Base-by-base conservation (phyloP, 495 filamentous ascomycete genomes). In the Aspergillus cavernicola region DNA sequence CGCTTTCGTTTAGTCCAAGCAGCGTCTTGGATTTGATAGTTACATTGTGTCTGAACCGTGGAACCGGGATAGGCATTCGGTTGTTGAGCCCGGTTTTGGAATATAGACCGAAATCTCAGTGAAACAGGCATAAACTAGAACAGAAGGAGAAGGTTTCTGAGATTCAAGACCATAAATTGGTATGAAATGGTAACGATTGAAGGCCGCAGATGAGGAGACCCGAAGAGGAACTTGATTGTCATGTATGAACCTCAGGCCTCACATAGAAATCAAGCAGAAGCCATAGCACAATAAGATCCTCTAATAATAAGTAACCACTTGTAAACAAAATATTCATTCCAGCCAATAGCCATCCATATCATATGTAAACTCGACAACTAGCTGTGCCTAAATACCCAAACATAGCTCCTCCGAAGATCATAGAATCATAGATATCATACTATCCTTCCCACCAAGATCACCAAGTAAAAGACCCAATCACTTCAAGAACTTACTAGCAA, bases 401-500 rank as follows among this genome's bases (percentile, higher is more conserved):
- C n/a, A n/a, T n/a, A n/a, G n/a, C n/a, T n/a, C n/a, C n/a, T n/a
- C n/a, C n/a, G n/a, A n/a, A n/a, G n/a, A n/a, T n/a, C n/a, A n/a
- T n/a, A 6, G 15, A 38, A 38, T 18, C n/a, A 38, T 38, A 16
- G 35, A 38, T 26, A 24, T n/a, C 19, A 38, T 16, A 16, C 3
- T 6, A 38, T 38, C 10, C n/a, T n/a, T n/a, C n/a, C n/a, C n/a
- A n/a, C n/a, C n/a, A n/a, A n/a, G n/a, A n/a, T n/a, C n/a, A n/a
- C n/a, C n/a, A n/a, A n/a, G n/a, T n/a, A n/a, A 28, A 9, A 28
- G 4, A 33, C 6, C 11, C 31, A 7, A 3, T 24, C 38, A 54
- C 20, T 55, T 65, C 59, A 80, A 26, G 59, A 80, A 80, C 67
- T 79, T 86, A 60, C 76, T 73, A 1, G 84, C 84, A 66, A 87